phyloP scores from a whole-genome alignment of 2,329 filamentous ascomycete species.

The Epicoccum nigrum region DNA sequence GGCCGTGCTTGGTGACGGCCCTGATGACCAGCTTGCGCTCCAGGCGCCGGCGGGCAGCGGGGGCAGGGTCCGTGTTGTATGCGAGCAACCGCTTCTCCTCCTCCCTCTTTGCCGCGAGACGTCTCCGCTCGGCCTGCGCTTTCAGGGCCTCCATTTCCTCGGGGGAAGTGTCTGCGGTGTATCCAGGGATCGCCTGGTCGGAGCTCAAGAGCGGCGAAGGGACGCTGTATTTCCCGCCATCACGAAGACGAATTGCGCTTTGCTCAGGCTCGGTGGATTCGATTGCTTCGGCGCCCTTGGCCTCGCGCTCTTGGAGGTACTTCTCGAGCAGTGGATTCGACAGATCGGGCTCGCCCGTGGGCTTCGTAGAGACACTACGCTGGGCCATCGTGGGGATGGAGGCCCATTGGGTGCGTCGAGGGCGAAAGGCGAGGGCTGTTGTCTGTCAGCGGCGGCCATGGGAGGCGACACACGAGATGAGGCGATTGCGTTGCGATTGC shows the following conservation, averaged over 20 bases:
- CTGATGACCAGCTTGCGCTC: constrained; percentile 84
- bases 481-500: neutral
- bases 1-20: constrained; percentile 70
- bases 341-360: constrained; percentile 25
- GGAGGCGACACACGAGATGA: neutral
- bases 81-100: constrained; percentile 62
- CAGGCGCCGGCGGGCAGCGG: constrained; percentile 72
- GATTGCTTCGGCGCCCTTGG: constrained; percentile 1
- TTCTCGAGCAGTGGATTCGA: constrained; percentile 69
- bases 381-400: constrained; percentile 24
- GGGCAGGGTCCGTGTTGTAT: constrained; percentile 71
- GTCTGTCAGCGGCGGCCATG: constrained; percentile 10
- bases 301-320: constrained; percentile 44
- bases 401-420: constrained; percentile 25
- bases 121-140: constrained; percentile 13
- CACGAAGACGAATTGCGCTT: constrained; percentile 8
- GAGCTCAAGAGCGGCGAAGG: constrained; percentile 34
- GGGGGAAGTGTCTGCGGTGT: constrained; percentile 22
- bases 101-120: constrained; percentile 18
- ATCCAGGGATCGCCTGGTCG: constrained; percentile 36
- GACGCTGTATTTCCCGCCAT: constrained; percentile 25
- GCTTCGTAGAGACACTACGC: constrained; percentile 22
- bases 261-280: neutral
- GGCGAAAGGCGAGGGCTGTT: constrained; percentile 33
- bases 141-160: constrained; percentile 25